phyloP scores from a whole-genome alignment of 1,139 yeast species.

The Pichia sp. region DNA sequence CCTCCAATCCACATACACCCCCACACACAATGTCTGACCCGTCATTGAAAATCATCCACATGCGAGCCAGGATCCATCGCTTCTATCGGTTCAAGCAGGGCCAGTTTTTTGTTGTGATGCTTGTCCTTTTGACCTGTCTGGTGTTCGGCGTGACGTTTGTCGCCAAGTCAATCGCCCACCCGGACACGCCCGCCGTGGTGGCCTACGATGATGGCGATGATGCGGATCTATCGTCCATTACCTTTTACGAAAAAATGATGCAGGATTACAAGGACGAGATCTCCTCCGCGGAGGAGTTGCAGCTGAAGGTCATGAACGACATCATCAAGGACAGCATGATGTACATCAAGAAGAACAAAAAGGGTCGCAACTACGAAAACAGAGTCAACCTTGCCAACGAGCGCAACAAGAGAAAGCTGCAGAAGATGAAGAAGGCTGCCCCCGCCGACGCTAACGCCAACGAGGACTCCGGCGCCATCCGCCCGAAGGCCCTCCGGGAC shows the following conservation, averaged over 20 bases:
- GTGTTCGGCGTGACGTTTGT: background rate
- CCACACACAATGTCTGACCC: background rate
- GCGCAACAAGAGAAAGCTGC: background rate
- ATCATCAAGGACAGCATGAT: background rate
- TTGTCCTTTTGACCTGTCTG: background rate
- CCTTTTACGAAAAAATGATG: slow-evolving; percentile 9
- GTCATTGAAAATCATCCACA: background rate
- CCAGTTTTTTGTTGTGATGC: background rate
- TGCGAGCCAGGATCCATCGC: slow-evolving; percentile 1
- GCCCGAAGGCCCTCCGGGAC: background rate
- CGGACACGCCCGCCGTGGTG: background rate
- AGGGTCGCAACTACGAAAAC: background rate
- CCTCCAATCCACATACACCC: no score
- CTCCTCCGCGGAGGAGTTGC: slow-evolving; percentile 1
- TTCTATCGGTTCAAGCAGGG: background rate
- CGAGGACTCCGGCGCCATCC: background rate
- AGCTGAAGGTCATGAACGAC: slow-evolving; percentile 1
- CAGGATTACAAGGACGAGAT: slow-evolving; percentile 3
- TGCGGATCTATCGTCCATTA: background rate
- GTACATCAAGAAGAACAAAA: background rate
- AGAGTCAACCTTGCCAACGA: background rate
- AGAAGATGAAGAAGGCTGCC: background rate
- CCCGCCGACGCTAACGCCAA: background rate
- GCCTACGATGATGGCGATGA: background rate
- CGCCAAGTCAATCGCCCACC: background rate